These are phyloP conservation scores for Helenozyma baotianmanensis DNA, from an alignment of 805 yeast species.

Conservation along the genomic window DNA sequence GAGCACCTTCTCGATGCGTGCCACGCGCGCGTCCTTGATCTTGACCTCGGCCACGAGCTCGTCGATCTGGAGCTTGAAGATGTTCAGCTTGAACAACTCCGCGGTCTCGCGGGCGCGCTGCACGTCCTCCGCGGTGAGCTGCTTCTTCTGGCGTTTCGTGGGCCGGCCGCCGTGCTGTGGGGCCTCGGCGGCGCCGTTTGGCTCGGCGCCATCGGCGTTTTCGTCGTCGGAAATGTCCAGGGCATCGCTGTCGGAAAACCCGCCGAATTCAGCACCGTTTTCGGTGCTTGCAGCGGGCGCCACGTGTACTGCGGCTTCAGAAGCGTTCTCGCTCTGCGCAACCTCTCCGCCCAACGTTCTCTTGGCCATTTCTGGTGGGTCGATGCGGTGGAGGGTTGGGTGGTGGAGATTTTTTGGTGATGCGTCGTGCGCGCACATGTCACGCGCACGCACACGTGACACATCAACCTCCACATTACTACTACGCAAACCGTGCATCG, in stretches of 20 bases:
- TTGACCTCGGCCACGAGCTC: conserved; percentile 79
- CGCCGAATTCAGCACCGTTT: background rate
- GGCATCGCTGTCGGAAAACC: conserved; percentile 3
- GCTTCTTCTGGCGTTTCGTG: conserved; percentile 33
- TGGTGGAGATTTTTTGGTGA: background rate
- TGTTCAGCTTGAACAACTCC: conserved; percentile 89
- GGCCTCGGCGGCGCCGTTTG: conserved; percentile 1
- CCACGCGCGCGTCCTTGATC: conserved; percentile 63
- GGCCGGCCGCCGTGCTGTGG: conserved; percentile 14
- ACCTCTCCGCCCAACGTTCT: conserved; percentile 18
- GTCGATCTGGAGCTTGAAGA: conserved; percentile 92
- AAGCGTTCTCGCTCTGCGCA: background rate
- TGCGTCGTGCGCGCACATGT: background rate
- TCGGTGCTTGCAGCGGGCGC: background rate
- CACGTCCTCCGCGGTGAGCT: conserved; percentile 70
- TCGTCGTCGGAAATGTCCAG: conserved; percentile 9
- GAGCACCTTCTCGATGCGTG: conserved; percentile 66
- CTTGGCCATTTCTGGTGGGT: conserved; percentile 22
- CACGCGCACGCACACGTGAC: background rate
- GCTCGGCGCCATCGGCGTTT: conserved; percentile 5
- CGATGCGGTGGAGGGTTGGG: background rate
- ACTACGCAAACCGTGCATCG: no score
- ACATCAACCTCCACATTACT: no score
- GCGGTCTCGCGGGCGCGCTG: conserved; percentile 92
- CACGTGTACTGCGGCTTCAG: background rate